phyloP scores from a whole-genome alignment of 768 basidiomycete species.

The Lactifluus subvellereus region DNA sequence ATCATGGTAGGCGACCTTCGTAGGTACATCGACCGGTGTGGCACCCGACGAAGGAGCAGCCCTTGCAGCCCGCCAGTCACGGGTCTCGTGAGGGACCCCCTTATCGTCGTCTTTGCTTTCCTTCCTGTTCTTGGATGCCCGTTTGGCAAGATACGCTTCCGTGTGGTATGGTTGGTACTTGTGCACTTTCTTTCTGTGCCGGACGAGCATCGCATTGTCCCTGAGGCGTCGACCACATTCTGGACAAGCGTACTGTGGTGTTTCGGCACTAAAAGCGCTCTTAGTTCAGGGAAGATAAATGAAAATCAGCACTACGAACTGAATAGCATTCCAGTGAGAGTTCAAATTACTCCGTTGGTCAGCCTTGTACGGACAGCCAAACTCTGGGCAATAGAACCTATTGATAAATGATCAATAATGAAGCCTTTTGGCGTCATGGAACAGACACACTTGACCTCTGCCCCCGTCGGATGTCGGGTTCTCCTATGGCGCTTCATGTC shows the following conservation, averaged over 20 bases:
- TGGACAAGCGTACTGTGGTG: background rate
- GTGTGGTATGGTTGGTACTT: slow-evolving; percentile 15
- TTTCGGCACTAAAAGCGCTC: background rate
- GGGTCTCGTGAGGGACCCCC: background rate
- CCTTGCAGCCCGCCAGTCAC: background rate
- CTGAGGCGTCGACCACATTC: background rate
- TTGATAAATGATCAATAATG: background rate
- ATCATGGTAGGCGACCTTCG: slow-evolving; percentile 2
- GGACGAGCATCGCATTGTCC: slow-evolving; percentile 6
- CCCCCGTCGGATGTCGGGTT: slow-evolving; percentile 8
- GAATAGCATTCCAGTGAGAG: background rate
- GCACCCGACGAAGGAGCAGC: background rate
- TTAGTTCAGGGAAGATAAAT: background rate
- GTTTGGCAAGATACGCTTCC: background rate
- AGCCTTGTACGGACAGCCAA: slow-evolving; percentile 4
- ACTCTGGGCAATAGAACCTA: slow-evolving; percentile 3
- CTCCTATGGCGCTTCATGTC: slow-evolving; percentile 16
- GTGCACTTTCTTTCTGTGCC: slow-evolving; percentile 6
- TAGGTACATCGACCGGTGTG: background rate
- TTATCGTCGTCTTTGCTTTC: background rate
- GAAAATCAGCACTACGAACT: slow-evolving; percentile 5
- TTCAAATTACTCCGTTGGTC: slow-evolving; percentile 6
- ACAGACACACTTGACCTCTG: slow-evolving; percentile 11
- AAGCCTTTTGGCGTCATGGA: background rate
- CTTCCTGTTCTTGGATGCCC: background rate